Evolutionary conservation across 805 yeast genomes (phyloP), one percentile per base, ranked within the genome.

Genomic region (Vanderwaltozyma yarrowii): DNA sequence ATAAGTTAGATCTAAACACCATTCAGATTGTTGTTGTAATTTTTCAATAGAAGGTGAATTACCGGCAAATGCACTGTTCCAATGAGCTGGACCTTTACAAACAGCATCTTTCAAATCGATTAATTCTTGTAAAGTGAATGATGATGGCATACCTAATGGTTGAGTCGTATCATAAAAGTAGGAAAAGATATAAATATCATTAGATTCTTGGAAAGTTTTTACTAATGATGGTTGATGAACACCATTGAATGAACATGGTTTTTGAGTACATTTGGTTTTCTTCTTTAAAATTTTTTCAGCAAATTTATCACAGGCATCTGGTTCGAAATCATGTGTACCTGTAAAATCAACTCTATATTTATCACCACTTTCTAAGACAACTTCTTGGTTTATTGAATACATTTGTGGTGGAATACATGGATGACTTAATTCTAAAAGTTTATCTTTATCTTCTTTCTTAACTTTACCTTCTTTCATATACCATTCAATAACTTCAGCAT

Each of bases 181-280:
- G 10, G 97, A 89, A 65, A 94, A 87, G 31, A 92, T 77, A 62
- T 69, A 92, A 74, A 92, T 71, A 54, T 92, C 97, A 30, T 78
- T 73, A 24, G 74, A 61, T 39, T 67, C 67, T 38, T 76, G 71
- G 71, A 92, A 92, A 13, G 94, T 78, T 45, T 71, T 74, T 32
- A 76, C 76, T 52, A 92, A 68, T 4, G 94, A 82, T 8, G 99
- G 99, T 67, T 92, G 98, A 62, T 94, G 94, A 36, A 87, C 82
- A 56, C 99, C 98, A 57, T 89, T 86, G 73, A 92, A 92, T 2
- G 96, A 84, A 62, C 99, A 92, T 38, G 98, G 94, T 41, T 76
- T 73, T 24, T 69, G 56, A 2, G 67, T 57, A 69, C 99, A 92
- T 44, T 70, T 76, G n/a, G 74, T 70, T 30, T 87, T 95, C 65